Evolutionary conservation across 2,329 filamentous ascomycete species (phyloP), one percentile per base, ranked within the genome.

Genomic region (Trichoderma sp.): DNA sequence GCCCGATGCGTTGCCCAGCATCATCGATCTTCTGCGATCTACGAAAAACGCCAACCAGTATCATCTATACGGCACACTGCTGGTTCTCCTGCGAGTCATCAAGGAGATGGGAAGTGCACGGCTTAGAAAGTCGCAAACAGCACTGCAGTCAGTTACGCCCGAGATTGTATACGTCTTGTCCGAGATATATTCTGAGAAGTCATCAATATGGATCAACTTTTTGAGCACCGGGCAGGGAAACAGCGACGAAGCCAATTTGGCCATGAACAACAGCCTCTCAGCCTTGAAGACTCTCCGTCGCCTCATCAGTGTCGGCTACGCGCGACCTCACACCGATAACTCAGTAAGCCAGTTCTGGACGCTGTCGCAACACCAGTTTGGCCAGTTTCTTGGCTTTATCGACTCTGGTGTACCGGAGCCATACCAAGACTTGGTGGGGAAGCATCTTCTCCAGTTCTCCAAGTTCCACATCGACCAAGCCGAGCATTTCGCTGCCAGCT

Each of bases 401-500:
- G 84, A 88, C 60, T 84, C 84, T n/a, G 80, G 82, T 6, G 78
- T 87, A 3, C 80, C 90, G 1, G 78, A 83, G 4, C 79, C 81
- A 4, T 85, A 89, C 28, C 86, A 87, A 69, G 86, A 85, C 43
- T 76, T 91, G 28, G 82, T 97, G n/a, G 91, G 92, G 72, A 96
- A 94, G 76, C 94, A 97, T 76, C 83, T 97, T 2, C 81, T 97
- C 52, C 94, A 98, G 76, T 90, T 98, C 60, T 90, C 94, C 4
- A 99, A 98, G 79, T 83, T 99, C 3, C 96, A 98, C 77, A 85
- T 96, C 49, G 90, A 93, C 68, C 95, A 98, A 90, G 89, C 93
- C 1, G 88, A 88, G 60, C 82, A 84, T 5, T 94, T 97, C 77
- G 89, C 94, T 1, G 90, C 91, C 4, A 92, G 93, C 66, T 98